Evolutionary conservation across 257 asterid genomes (phyloP).

Genomic region (Anisodus acutangulus): DNA sequence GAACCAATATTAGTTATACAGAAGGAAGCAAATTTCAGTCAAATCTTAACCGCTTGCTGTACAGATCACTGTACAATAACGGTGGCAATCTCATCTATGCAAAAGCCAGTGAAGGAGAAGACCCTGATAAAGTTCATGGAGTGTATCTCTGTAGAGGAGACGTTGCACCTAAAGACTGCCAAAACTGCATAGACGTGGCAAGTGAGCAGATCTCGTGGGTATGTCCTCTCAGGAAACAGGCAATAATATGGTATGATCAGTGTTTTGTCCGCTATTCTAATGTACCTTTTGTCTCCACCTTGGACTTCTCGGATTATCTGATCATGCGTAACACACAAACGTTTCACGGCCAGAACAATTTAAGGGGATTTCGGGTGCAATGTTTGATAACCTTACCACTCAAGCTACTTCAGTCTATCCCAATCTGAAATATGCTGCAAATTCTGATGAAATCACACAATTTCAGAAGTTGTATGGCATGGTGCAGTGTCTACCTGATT

Average conservation of each 20-base stretch:
- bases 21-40: not conserved
- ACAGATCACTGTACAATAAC: not conserved
- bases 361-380: not conserved
- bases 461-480: not conserved
- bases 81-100: not conserved
- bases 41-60: not conserved
- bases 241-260: constrained; percentile 1
- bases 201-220: not conserved
- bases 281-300: not conserved
- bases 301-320: not conserved
- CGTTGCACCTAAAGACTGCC: not conserved
- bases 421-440: not conserved
- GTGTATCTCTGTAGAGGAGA: not conserved
- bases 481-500: constrained; percentile 27
- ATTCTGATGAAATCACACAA: not conserved
- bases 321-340: not conserved
- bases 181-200: constrained; percentile 14
- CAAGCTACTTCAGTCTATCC: not conserved
- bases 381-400: not conserved
- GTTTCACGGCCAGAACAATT: not conserved
- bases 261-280: not conserved
- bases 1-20: not conserved
- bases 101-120: constrained; percentile 18
- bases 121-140: constrained; percentile 2
- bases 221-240: not conserved